phyloP scores from a whole-genome alignment of 192 early-diverging fungal species.

The Rhizophagus sp. region DNA sequence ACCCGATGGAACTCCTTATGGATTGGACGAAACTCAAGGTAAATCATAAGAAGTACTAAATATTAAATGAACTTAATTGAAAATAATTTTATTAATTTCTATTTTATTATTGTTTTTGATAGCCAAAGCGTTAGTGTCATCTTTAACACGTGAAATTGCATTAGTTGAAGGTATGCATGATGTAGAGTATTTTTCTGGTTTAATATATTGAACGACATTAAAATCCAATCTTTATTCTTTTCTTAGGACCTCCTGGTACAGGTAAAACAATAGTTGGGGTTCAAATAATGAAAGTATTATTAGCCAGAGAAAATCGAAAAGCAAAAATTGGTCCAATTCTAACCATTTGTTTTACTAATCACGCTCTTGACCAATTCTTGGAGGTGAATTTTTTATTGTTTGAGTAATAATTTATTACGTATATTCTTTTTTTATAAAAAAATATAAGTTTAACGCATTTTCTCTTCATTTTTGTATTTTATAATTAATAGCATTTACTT shows the following conservation, averaged over 20 bases:
- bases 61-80: too few relatives aligned
- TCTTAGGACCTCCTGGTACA: constrained; percentile 46
- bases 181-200: too few relatives aligned
- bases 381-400: background rate
- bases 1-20: too few relatives aligned
- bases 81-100: too few relatives aligned
- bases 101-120: too few relatives aligned
- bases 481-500: background rate
- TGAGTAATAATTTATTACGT: too few relatives aligned
- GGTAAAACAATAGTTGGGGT: constrained; percentile 58
- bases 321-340: constrained; percentile 47
- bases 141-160: constrained; percentile 51
- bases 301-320: constrained; percentile 29
- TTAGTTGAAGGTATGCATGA: constrained; percentile 47
- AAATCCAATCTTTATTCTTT: too few relatives aligned
- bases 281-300: constrained; percentile 44
- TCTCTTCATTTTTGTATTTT: too few relatives aligned
- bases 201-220: too few relatives aligned
- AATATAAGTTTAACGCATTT: too few relatives aligned
- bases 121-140: constrained; percentile 44
- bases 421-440: too few relatives aligned
- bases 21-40: background rate
- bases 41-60: too few relatives aligned
- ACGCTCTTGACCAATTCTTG: background rate
- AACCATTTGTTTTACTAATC: constrained; percentile 50